Evolutionary conservation across 106 monocot species (phyloP).

Genomic region (Iris macrosiphon): DNA sequence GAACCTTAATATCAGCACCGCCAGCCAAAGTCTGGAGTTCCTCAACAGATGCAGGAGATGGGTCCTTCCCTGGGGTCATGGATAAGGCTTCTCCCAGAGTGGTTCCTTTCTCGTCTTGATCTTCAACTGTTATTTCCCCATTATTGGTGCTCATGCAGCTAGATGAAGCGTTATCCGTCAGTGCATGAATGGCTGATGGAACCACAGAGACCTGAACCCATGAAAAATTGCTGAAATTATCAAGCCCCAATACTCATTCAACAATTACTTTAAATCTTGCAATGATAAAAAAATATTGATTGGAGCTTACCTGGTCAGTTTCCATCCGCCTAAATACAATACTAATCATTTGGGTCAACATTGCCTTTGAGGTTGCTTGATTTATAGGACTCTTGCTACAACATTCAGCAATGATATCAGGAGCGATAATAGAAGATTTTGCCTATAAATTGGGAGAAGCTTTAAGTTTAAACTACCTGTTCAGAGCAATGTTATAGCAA

Average conservation of each 20-base stretch:
- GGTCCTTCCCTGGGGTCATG: constrained; percentile 40
- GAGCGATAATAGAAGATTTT: neutral
- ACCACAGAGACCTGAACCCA: constrained; percentile 29
- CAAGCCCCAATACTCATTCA: neutral
- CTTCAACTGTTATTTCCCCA: constrained; percentile 46
- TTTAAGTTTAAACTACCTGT: constrained; percentile 43
- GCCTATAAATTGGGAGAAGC: neutral
- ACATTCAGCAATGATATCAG: constrained; percentile 6
- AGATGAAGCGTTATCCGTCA: constrained; percentile 19
- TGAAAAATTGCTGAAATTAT: neutral
- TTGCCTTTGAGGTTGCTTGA: constrained; percentile 95
- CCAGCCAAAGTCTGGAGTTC: constrained; percentile 88
- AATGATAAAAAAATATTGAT: neutral
- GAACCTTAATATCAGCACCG: constrained; percentile 96
- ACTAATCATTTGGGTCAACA: constrained; percentile 97
- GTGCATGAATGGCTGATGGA: constrained; percentile 11
- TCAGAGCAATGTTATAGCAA: constrained; percentile 96
- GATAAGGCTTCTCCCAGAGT: constrained; percentile 74
- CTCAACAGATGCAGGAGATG: constrained; percentile 66
- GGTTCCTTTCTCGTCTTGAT: constrained; percentile 50
- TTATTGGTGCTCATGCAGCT: constrained; percentile 26
- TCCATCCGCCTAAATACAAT: constrained; percentile 91
- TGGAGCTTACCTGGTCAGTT: constrained; percentile 56
- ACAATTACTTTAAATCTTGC: neutral
- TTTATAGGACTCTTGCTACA: constrained; percentile 92